Evolutionary conservation across 2,329 filamentous ascomycete species (phyloP).

Genomic region (Coniochaeta prunicola): DNA sequence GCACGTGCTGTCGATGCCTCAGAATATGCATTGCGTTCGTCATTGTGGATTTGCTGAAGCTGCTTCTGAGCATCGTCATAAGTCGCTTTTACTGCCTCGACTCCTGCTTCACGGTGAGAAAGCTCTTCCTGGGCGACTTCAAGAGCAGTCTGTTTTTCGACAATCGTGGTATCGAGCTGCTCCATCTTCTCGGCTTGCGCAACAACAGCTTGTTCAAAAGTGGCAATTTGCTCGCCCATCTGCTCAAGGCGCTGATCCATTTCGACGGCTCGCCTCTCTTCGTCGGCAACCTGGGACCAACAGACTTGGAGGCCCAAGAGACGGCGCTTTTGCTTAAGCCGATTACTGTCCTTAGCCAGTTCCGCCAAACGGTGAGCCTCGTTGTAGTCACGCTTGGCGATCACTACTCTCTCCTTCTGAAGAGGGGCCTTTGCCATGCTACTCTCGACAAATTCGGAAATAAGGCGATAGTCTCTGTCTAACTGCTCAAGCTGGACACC

Average conservation of each 20-base stretch:
- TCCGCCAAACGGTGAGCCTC: constrained; percentile 59
- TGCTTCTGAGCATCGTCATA: constrained; percentile 35
- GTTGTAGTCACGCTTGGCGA: constrained; percentile 49
- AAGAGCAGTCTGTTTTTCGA: constrained; percentile 28
- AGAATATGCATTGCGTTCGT: constrained; percentile 59
- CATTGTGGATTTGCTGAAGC: constrained; percentile 47
- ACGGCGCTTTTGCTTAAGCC: constrained; percentile 53
- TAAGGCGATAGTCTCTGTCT: constrained; percentile 81
- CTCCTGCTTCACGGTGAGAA: constrained; percentile 35
- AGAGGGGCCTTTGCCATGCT: constrained; percentile 57
- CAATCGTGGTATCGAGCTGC: constrained; percentile 36
- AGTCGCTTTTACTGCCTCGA: constrained; percentile 26
- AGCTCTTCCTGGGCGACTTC: constrained; percentile 38
- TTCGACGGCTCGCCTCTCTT: constrained; percentile 49
- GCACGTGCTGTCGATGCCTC: constrained; percentile 47
- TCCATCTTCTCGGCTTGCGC: constrained; percentile 43
- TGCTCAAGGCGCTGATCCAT: constrained; percentile 27
- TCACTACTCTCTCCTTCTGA: constrained; percentile 45
- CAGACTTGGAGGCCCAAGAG: constrained; percentile 60
- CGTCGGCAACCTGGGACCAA: constrained; percentile 81
- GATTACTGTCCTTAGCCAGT: constrained; percentile 57
- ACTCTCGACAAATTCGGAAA: constrained; percentile 70
- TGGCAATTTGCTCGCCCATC: constrained; percentile 35
- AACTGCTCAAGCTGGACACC: constrained; percentile 90
- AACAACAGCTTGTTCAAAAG: constrained; percentile 25